These are phyloP conservation scores for Syncephalis plumigaleata DNA, from an alignment of 371 early-diverging fungal genomes.

Conservation along the genomic window DNA sequence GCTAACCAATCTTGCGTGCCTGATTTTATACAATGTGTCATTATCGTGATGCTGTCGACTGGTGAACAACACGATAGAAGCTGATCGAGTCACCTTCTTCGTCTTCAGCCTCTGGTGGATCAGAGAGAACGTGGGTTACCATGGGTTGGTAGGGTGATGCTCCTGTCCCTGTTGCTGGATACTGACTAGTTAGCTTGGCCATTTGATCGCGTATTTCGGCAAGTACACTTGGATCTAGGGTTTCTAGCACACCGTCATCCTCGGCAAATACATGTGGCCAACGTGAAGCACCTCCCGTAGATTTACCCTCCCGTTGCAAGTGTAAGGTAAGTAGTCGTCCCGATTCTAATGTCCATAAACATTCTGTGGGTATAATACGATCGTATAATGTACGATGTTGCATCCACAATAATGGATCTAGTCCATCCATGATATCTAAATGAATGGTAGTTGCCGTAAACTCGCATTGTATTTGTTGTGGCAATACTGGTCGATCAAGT, in stretches of 20 bases:
- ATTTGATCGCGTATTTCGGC: conserved; percentile 33
- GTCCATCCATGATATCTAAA: conserved; percentile 6
- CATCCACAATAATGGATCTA: conserved; percentile 3
- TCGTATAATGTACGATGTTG: conserved; percentile 15
- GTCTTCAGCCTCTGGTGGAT: conserved; percentile 47
- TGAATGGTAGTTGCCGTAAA: conserved; percentile 23
- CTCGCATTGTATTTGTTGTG: conserved; percentile 9
- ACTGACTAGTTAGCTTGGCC: conserved; percentile 39
- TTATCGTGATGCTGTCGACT: too few species aligned
- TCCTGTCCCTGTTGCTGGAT: not conserved
- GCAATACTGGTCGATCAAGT: conserved; percentile 25
- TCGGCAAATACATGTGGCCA: conserved; percentile 60
- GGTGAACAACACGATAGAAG: conserved; percentile 16
- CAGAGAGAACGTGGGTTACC: conserved; percentile 24
- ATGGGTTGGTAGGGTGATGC: not conserved
- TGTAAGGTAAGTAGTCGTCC: conserved; percentile 36
- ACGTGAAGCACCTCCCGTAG: conserved; percentile 17
- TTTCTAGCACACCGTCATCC: conserved; percentile 57
- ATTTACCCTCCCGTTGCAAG: conserved; percentile 37
- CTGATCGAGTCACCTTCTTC: conserved; percentile 29
- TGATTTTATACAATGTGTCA: conserved; percentile 3
- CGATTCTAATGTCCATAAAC: conserved; percentile 57
- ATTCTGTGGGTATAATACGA: conserved; percentile 34
- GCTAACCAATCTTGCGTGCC: too few species aligned
- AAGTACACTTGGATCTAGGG: conserved; percentile 39